phyloP scores from a whole-genome alignment of 805 yeast species.

The Metschnikowia kunwiensis region DNA sequence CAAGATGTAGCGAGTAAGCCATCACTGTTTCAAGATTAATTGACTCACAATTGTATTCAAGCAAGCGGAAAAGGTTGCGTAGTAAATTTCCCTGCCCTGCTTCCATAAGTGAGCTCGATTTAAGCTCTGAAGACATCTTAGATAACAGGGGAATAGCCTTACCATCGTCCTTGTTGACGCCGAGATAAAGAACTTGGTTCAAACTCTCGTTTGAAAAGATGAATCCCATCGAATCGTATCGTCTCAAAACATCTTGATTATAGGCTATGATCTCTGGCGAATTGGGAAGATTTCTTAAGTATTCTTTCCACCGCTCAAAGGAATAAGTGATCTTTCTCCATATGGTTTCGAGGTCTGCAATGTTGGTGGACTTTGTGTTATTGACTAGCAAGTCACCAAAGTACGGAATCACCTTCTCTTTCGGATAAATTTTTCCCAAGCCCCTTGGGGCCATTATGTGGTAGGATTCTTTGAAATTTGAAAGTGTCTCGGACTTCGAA shows the following conservation, averaged over 20 bases:
- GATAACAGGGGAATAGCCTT: slow-evolving; percentile 19
- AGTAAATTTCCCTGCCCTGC: slow-evolving; percentile 24
- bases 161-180: slow-evolving; percentile 32
- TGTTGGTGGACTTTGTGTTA: slow-evolving; percentile 29
- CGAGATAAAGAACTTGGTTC: slow-evolving; percentile 41
- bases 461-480: slow-evolving; percentile 43
- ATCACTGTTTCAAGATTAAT: slow-evolving; percentile 53
- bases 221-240: slow-evolving; percentile 42
- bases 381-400: slow-evolving; percentile 79
- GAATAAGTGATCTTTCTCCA: slow-evolving; percentile 69
- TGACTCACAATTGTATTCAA: slow-evolving; percentile 43
- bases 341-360: slow-evolving; percentile 59
- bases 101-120: not conserved
- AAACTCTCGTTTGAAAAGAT: slow-evolving; percentile 43
- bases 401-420: slow-evolving; percentile 78
- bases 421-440: slow-evolving; percentile 71
- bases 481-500: slow-evolving; percentile 10
- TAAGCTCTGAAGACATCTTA: slow-evolving; percentile 9
- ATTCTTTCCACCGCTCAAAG: slow-evolving; percentile 80
- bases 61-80: slow-evolving; percentile 41
- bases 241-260: slow-evolving; percentile 38
- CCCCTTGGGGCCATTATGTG: slow-evolving; percentile 87
- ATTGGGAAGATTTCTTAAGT: slow-evolving; percentile 49
- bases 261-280: slow-evolving; percentile 38
- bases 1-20: slow-evolving; percentile 60